Conservation (phyloP, 805 yeast species). For the Saturnispora sanitii region DNA sequence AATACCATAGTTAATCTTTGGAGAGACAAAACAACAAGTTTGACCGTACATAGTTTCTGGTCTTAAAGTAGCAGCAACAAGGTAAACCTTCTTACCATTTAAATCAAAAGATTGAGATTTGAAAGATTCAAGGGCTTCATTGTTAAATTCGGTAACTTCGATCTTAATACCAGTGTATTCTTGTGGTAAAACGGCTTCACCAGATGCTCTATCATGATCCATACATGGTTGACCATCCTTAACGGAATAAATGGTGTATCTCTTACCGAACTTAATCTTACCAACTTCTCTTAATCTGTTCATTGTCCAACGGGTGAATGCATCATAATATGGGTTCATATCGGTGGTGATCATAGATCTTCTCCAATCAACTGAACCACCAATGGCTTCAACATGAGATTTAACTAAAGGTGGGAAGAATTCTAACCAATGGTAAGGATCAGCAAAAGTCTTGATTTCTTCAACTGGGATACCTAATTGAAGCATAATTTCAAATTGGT, state of each 20-base stretch:
- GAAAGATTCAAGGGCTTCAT: conserved; percentile 45
- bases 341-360: conserved; percentile 93
- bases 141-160: conserved; percentile 49
- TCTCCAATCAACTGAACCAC: conserved; percentile 97
- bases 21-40: conserved; percentile 95
- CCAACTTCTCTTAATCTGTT: conserved; percentile 74
- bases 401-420: conserved; percentile 88
- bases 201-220: conserved; percentile 96
- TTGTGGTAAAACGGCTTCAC: conserved; percentile 96
- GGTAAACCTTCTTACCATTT: conserved; percentile 53
- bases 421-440: conserved; percentile 82
- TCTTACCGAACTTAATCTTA: conserved; percentile 94
- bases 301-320: conserved; percentile 95
- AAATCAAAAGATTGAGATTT: conserved; percentile 38
- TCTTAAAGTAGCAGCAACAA: conserved; percentile 95
- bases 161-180: conserved; percentile 94
- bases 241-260: conserved; percentile 94
- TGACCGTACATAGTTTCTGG: conserved; percentile 99
- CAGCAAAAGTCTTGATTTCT: conserved; percentile 82
- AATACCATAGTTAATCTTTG: conserved; percentile 85
- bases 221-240: conserved; percentile 99
- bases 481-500: conserved; percentile 92
- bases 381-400: conserved; percentile 68
- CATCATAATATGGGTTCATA: conserved; percentile 88
- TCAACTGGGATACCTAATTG: conserved; percentile 82